Evolutionary conservation across 371 early-diverging fungal species (phyloP), one percentile per base, ranked within the genome.

Genomic region (Mucor lusitanicus): DNA sequence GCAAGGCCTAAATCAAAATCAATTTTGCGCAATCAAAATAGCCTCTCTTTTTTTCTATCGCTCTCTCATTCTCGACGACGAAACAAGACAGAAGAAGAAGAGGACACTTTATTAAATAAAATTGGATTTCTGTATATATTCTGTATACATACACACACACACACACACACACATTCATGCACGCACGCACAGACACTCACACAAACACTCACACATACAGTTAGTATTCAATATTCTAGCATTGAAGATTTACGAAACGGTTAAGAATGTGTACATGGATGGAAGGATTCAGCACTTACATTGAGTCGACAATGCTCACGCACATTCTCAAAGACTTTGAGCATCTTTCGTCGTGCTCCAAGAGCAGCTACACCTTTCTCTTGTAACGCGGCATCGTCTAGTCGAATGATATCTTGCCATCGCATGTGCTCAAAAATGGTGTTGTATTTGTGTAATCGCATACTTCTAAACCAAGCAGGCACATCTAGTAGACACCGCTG

Each of bases 401-500:
- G 67, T 64, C 88, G 85, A 30, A 97, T 85, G 68, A 97, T 92
- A 50, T 93, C 92, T 46, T 86, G 87, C 95, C 96, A 96, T 63
- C 87, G 80, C 91, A 94, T 91, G 9, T 86, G 82, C 46, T 94
- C 94, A 82, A 98, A 96, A 37, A 92, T 84, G 19, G 82, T 69
- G 19, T 93, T 94, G 83, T 98, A 98, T 83, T 97, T 97, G 84
- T 98, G 98, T 64, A 98, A 82, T 28, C 98, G 91, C 54, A 70
- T 44, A 53, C 68, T 68, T 55, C 68, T 59, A 69, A 98, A 86
- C 96, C 96, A 98, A 33, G 88, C 87, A 33, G 97, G 92, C 65
- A 96, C 90, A 82, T 97, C 97, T 90, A 59, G 37, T 90, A 61
- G 6, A 30, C 27, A 23, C 23, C 35, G 48, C 48, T 9, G 17